Percentiles rank a stretch among this genome's conserved stretches.
Conservation (phyloP, 345 rosid genomes). For the Murraya koenigii region DNA sequence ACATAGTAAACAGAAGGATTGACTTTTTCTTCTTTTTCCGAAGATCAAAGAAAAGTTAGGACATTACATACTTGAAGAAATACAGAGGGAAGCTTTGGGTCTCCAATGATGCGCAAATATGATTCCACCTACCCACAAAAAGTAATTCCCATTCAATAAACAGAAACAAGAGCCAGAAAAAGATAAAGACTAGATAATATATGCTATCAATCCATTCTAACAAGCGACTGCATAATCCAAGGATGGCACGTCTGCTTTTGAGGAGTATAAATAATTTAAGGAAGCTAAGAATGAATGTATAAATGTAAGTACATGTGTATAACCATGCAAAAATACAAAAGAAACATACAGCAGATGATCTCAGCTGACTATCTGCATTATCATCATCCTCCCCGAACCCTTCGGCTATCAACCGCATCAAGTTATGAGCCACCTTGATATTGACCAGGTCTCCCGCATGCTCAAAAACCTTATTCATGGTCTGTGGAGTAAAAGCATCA, state of each 20-base stretch:
- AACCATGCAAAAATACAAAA: constrained; percentile 21
- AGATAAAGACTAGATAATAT: background rate
- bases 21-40: background rate
- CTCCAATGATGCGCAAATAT: constrained; percentile 78
- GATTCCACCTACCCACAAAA: constrained; percentile 74
- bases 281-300: background rate
- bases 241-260: background rate
- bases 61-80: constrained; percentile 73
- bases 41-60: background rate
- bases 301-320: background rate
- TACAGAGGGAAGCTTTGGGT: constrained; percentile 94
- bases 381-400: constrained; percentile 96
- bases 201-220: background rate
- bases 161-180: background rate
- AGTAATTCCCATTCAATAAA: constrained; percentile 15
- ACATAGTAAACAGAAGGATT: background rate
- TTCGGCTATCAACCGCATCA: constrained; percentile 96
- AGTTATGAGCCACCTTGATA: constrained; percentile 88
- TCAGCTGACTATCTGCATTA: constrained; percentile 77
- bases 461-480: constrained; percentile 95
- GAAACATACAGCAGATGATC: constrained; percentile 88
- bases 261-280: background rate
- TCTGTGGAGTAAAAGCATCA: constrained; percentile 41
- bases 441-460: constrained; percentile 97
- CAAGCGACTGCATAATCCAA: background rate